Evolutionary conservation across 345 rosid species (phyloP).

Genomic region (Linum lewisii): DNA sequence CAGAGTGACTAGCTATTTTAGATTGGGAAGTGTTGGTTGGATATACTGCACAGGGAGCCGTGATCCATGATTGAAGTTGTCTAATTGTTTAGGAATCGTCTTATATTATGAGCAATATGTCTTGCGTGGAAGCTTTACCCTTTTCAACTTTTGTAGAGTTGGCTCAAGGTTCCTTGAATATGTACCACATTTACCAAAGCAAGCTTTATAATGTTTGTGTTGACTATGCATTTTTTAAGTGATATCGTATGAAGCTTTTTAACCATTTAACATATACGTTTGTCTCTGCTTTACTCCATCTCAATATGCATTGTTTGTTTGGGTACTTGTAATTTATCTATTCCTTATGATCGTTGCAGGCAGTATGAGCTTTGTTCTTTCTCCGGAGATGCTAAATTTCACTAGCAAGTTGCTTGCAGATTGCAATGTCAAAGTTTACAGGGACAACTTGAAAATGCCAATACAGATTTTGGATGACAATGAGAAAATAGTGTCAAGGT

Average conservation of each 20-base stretch:
- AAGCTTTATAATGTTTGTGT: too few relatives aligned
- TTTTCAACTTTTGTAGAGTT: background rate
- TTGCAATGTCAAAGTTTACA: constrained; percentile 36
- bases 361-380: constrained; percentile 43
- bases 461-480: constrained; percentile 68
- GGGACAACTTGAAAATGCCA: constrained; percentile 80
- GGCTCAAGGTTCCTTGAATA: too few relatives aligned
- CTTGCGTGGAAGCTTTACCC: background rate
- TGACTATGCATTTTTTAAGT: too few relatives aligned
- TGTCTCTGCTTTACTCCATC: background rate
- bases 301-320: background rate
- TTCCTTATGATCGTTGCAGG: constrained; percentile 21
- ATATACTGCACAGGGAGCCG: background rate
- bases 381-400: constrained; percentile 38
- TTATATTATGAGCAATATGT: background rate
- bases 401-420: constrained; percentile 46
- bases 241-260: too few relatives aligned
- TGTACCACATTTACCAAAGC: too few relatives aligned
- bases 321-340: background rate
- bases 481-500: constrained; percentile 53
- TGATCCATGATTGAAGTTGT: background rate
- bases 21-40: background rate
- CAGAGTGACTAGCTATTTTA: too few relatives aligned
- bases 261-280: too few relatives aligned
- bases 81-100: background rate